Percentiles rank a stretch among this genome's conserved stretches.
These are phyloP conservation scores for Akanthomyces uredinophilus DNA, from an alignment of 2,329 filamentous ascomycete species.

Conservation along the genomic window DNA sequence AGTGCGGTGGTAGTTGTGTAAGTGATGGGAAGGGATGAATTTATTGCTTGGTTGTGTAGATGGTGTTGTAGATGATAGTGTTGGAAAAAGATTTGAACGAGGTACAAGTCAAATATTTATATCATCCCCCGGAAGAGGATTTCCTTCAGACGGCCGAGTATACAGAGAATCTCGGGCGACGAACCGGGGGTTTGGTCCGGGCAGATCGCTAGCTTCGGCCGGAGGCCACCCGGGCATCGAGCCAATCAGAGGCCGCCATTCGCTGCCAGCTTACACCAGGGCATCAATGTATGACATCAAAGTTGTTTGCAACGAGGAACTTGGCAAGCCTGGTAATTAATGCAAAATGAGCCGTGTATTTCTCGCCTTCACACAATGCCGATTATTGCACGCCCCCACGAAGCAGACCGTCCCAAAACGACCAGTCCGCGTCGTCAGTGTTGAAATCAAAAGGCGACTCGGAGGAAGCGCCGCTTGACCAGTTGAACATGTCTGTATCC, in stretches of 20 bases:
- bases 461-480: background rate
- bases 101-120: background rate
- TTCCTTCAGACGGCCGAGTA: background rate
- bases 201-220: background rate
- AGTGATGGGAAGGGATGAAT: background rate
- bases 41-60: background rate
- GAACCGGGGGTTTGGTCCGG: background rate
- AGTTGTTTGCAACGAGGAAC: no score
- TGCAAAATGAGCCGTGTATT: no score
- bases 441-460: conserved; percentile 16
- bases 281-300: background rate
- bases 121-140: background rate
- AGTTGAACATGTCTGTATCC: conserved; percentile 1
- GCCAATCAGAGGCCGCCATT: conserved; percentile 5
- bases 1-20: background rate
- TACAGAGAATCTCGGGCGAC: background rate
- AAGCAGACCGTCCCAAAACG: conserved; percentile 24
- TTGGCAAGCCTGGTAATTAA: no score
- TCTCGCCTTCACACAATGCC: background rate
- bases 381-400: background rate
- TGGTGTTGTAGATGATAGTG: background rate
- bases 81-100: background rate
- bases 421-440: conserved; percentile 21
- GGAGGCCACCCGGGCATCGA: conserved; percentile 1
- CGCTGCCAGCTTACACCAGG: background rate